Base-by-base conservation (phyloP, 768 basidiomycete genomes). In the Daedalea quercina region DNA sequence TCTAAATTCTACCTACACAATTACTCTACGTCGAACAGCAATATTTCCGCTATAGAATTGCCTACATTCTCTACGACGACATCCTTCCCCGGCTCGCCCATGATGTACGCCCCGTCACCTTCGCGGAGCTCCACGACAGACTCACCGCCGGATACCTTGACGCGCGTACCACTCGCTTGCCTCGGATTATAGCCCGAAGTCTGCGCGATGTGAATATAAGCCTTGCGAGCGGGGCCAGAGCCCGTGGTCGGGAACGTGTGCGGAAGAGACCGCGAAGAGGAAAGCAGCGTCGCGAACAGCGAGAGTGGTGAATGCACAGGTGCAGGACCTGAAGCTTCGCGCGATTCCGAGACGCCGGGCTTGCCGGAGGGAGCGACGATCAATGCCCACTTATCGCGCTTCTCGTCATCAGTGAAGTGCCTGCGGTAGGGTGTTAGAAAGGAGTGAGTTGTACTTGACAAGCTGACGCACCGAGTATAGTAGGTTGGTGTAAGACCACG, bases 141-240 rank as follows among this genome's bases (percentile, higher is more conserved):
- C 1, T 67, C 64, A 3, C 65, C 71, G 8, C 71, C 70, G 31
- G 63, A 66, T 9, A 94, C 63, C 55, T 70, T 78, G 45, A 95
- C 66, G 19, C 67, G 69, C 0, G 80, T 83, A 0, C 90, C 91
- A 1, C 60, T 68, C 0, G 83, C 76, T 26, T 68, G 62, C 1
- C 76, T 74, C 0, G 77, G 62, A 56, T 89, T 87, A 67, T 89
- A 95, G 2, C 92, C 93, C 24, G 83, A 84, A 4, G 77, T 87
- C 72, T 95, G 93, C 47, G 93, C 76, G 44, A 93, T 78, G 58
- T 98, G 95, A 20, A 95, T 68, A 64, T 94, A 95, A 2, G 80
- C 86, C 62, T 89, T 88, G 52, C 74, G 76, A 46, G 57, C 61
- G 34, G 51, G 54, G 7, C 53, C 49, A 0, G 59, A 47, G 33